Conservation (phyloP, 306 rosid genomes). For the Prunus dulcis region DNA sequence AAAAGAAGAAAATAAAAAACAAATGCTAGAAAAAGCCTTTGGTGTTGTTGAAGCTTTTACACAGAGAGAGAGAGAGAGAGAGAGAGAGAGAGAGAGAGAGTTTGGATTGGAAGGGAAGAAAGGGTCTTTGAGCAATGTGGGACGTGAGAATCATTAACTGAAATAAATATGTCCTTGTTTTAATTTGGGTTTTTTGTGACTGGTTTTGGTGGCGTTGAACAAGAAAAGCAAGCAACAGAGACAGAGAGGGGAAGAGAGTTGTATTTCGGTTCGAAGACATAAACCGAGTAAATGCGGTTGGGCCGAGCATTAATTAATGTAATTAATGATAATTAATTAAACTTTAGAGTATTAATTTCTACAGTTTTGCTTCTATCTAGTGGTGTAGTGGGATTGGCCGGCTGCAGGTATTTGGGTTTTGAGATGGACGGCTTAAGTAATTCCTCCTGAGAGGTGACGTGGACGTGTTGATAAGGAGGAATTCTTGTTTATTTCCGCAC, state of each 20-base stretch:
- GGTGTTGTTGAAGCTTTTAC: background rate
- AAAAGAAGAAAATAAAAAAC: background rate
- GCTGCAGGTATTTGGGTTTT: background rate
- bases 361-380: background rate
- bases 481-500: no score
- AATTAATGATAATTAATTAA: background rate
- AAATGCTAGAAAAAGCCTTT: slow-evolving; percentile 13
- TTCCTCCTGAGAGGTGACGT: no score
- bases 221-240: slow-evolving; percentile 14
- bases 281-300: background rate
- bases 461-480: no score
- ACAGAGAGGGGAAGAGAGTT: background rate
- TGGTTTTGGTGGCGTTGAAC: slow-evolving; percentile 42
- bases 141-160: slow-evolving; percentile 63
- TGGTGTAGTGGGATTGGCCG: background rate
- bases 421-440: background rate
- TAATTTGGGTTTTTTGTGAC: background rate
- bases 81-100: slow-evolving; percentile 30
- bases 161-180: background rate
- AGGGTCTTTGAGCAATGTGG: slow-evolving; percentile 20
- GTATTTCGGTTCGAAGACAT: slow-evolving; percentile 14
- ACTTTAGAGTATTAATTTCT: background rate
- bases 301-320: background rate
- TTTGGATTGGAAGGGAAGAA: slow-evolving; percentile 29
- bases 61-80: slow-evolving; percentile 7